These are phyloP conservation scores for Yarrowia sp. DNA, from an alignment of 805 yeast genomes.

Conservation along the genomic window DNA sequence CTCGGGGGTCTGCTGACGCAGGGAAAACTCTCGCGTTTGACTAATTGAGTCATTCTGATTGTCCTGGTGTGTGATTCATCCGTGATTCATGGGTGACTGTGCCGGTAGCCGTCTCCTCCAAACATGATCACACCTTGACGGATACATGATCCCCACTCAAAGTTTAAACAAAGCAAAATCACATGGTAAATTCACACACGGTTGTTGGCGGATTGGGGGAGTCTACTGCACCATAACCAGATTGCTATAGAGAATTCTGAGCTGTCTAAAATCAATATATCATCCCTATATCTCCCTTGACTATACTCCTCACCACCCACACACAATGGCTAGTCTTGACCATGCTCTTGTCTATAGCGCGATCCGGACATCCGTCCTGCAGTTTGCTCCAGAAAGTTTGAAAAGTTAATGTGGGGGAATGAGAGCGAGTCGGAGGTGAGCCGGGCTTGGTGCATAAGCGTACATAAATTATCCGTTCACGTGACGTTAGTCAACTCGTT, in stretches of 20 bases:
- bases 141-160: constrained; percentile 10
- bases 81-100: background rate
- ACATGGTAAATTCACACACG: background rate
- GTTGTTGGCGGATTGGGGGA: background rate
- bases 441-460: background rate
- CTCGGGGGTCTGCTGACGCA: background rate
- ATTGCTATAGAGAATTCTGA: background rate
- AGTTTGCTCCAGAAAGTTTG: constrained; percentile 21
- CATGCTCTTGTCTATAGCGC: background rate
- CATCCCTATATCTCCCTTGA: background rate
- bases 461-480: background rate
- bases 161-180: constrained; percentile 7
- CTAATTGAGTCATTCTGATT: background rate
- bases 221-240: background rate
- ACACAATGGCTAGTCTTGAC: too few species aligned
- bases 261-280: background rate
- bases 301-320: background rate
- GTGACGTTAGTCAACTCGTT: background rate
- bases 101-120: background rate
- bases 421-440: constrained; percentile 5
- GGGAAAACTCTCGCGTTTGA: background rate
- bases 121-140: background rate
- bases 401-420: constrained; percentile 4
- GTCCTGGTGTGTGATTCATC: background rate
- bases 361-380: constrained; percentile 26